phyloP scores from a whole-genome alignment of 1,139 yeast species.

The Taphrina pruni region DNA sequence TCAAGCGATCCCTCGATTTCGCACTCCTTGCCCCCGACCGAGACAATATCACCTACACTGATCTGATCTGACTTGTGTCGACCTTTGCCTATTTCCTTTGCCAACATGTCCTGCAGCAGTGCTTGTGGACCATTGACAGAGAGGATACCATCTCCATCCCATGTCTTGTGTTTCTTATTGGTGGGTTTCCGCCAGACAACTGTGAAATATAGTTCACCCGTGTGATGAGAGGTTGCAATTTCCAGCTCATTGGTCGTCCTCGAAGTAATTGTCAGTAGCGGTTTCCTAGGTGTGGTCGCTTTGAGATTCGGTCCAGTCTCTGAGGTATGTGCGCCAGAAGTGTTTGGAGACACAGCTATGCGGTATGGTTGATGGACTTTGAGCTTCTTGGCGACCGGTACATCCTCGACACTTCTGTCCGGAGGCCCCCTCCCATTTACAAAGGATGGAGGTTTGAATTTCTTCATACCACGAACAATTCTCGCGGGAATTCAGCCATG shows the following conservation, averaged over 20 bases:
- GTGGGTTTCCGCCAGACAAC: constrained; percentile 76
- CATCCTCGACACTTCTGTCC: background rate
- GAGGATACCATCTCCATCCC: constrained; percentile 91
- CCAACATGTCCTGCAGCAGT: constrained; percentile 47
- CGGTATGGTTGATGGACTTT: background rate
- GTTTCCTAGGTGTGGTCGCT: background rate
- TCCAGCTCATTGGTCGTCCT: background rate
- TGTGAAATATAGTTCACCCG: constrained; percentile 43
- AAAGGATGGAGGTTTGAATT: constrained; percentile 29
- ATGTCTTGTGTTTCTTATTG: constrained; percentile 80
- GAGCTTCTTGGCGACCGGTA: constrained; percentile 2
- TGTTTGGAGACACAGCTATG: background rate
- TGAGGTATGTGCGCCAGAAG: background rate
- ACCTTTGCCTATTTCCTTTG: constrained; percentile 46
- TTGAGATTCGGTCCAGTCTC: background rate
- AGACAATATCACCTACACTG: constrained; percentile 56
- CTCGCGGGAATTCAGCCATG: too few species aligned
- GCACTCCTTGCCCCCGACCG: constrained; percentile 61
- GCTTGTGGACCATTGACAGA: constrained; percentile 47
- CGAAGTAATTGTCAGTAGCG: constrained; percentile 30
- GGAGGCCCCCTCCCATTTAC: constrained; percentile 22
- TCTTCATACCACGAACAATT: constrained; percentile 9
- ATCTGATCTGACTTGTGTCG: constrained; percentile 44
- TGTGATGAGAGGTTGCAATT: background rate
- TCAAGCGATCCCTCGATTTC: constrained; percentile 60